These are phyloP conservation scores for Lachancea waltii DNA, from an alignment of 805 yeast genomes.

Conservation along the genomic window DNA sequence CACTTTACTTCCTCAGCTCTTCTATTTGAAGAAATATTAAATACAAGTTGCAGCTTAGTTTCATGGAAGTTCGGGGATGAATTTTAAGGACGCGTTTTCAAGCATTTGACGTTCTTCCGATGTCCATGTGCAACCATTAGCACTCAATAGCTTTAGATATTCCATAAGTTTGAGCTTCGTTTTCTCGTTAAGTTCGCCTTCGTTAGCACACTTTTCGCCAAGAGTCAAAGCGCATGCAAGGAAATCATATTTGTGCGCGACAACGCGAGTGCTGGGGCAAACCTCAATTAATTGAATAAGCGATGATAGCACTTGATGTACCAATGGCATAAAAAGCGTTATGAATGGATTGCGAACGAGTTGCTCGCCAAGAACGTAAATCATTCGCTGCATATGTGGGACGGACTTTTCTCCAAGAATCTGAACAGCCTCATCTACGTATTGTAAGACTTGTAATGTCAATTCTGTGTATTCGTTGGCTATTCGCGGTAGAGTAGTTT, in stretches of 20 bases:
- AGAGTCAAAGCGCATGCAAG: constrained; percentile 18
- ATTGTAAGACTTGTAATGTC: constrained; percentile 12
- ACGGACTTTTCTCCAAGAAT: constrained; percentile 11
- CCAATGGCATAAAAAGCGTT: constrained; percentile 15
- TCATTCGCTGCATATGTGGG: constrained; percentile 20
- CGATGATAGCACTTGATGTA: constrained; percentile 13
- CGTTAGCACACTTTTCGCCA: constrained; percentile 22
- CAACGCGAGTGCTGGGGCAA: constrained; percentile 19
- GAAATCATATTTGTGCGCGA: constrained; percentile 23
- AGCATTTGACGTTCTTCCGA: background rate
- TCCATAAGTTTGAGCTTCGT: background rate
- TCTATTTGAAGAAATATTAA: too few species aligned
- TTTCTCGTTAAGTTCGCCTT: constrained; percentile 16
- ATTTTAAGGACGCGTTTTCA: too few species aligned
- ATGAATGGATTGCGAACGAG: constrained; percentile 26
- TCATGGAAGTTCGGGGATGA: too few species aligned
- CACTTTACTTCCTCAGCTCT: too few species aligned
- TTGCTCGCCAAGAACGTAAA: constrained; percentile 26
- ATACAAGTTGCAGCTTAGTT: too few species aligned
- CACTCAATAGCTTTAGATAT: constrained; percentile 4
- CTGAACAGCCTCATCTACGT: constrained; percentile 4
- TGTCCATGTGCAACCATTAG: constrained; percentile 11
- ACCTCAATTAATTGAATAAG: constrained; percentile 9
- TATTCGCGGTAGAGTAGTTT: constrained; percentile 23
- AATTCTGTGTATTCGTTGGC: constrained; percentile 19